Percentiles rank a stretch among this genome's conserved stretches.
Conservation (phyloP, 331 rosid genomes). For the Rosa hybrid region DNA sequence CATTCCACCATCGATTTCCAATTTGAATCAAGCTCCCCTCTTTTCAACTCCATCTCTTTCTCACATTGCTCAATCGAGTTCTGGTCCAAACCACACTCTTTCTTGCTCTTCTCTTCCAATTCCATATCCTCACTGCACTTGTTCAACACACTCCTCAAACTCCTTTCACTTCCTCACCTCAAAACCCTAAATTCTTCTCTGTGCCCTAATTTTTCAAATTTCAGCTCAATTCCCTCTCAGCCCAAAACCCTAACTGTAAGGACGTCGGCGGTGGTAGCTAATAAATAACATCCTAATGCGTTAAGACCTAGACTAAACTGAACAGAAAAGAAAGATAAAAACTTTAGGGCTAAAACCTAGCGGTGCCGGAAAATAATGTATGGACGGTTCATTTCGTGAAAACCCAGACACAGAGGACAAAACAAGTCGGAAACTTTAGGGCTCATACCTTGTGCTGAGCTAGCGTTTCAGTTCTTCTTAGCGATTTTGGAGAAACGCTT, state of each 20-base stretch:
- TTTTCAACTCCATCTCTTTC: constrained; percentile 19
- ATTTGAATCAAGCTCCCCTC: constrained; percentile 10
- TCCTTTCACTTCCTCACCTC: constrained; percentile 11
- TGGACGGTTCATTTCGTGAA: background rate
- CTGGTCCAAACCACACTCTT: background rate
- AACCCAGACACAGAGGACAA: background rate
- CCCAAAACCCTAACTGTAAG: background rate
- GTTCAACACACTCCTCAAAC: constrained; percentile 1
- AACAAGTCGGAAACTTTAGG: background rate
- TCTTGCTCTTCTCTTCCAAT: constrained; percentile 24
- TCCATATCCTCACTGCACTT: constrained; percentile 19
- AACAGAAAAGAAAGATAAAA: background rate
- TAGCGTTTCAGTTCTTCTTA: background rate
- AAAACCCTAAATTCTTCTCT: background rate
- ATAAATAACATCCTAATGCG: background rate
- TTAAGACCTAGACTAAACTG: background rate
- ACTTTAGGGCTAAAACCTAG: background rate
- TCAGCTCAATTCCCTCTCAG: background rate
- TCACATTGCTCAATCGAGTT: background rate
- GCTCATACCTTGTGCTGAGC: background rate
- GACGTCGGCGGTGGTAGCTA: background rate
- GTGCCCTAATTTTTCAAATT: background rate
- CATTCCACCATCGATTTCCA: constrained; percentile 19
- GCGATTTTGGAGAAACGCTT: background rate
- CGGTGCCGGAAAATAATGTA: background rate